Evolutionary conservation across 352 stramenopile species (phyloP).

Genomic region (Phytophthora meadii): DNA sequence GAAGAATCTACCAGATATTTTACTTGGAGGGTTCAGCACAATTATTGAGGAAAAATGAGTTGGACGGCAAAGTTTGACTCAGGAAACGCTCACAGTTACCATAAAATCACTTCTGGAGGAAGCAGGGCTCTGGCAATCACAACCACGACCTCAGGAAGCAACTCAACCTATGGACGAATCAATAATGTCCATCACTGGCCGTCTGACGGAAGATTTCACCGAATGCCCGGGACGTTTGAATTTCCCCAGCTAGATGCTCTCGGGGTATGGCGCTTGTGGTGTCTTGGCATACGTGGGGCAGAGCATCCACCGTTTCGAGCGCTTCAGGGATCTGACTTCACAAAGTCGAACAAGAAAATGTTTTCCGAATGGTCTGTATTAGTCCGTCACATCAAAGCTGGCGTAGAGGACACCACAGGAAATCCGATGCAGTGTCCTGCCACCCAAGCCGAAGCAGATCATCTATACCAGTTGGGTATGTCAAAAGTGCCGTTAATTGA

Average conservation of each 20-base stretch:
- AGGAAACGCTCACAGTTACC: background rate
- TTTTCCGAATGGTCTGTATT: conserved; percentile 16
- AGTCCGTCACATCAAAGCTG: conserved; percentile 4
- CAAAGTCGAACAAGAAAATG: conserved; percentile 9
- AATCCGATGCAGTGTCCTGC: background rate
- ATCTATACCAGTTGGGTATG: conserved; percentile 7
- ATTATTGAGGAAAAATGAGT: conserved; percentile 14
- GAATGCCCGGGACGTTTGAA: conserved; percentile 7
- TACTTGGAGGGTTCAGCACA: conserved; percentile 1
- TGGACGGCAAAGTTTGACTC: background rate
- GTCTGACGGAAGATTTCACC: background rate
- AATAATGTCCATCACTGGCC: background rate
- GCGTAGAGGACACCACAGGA: background rate
- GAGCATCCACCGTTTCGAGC: conserved; percentile 6
- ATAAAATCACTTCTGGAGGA: conserved; percentile 6
- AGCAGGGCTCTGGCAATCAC: conserved; percentile 5
- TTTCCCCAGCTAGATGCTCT: conserved; percentile 16
- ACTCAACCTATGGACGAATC: too few species aligned
- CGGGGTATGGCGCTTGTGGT: conserved; percentile 14
- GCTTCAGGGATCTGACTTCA: conserved; percentile 7
- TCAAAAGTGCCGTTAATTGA: conserved; percentile 6
- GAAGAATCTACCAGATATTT: background rate
- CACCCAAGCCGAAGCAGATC: background rate
- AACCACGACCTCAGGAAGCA: background rate
- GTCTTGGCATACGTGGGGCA: conserved; percentile 1